A percentile compares a stretch with the other conserved stretches of the same genome.
phyloP scores from a whole-genome alignment of 257 asterid species.

The Ehretia macrophylla region DNA sequence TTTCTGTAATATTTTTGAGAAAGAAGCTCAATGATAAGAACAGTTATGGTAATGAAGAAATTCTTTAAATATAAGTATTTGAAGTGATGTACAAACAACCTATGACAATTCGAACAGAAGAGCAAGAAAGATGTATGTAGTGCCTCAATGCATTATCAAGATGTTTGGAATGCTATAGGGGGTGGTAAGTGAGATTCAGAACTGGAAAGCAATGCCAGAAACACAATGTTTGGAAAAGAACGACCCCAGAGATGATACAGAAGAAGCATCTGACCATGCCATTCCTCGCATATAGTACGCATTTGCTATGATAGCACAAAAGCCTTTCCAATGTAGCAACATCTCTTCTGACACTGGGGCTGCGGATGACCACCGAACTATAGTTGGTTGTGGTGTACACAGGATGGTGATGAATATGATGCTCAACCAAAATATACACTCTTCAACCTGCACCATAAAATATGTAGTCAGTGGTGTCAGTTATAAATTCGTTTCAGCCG shows the following conservation, averaged over 20 bases:
- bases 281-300: constrained; percentile 93
- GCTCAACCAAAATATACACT: constrained; percentile 92
- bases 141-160: neutral
- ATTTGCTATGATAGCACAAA: constrained; percentile 92
- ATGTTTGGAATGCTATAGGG: neutral
- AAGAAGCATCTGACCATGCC: constrained; percentile 69
- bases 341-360: constrained; percentile 71
- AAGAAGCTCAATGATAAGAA: too few species aligned
- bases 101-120: neutral
- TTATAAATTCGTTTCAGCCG: too few species aligned
- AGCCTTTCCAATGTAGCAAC: constrained; percentile 80
- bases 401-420: constrained; percentile 80
- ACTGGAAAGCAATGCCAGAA: neutral
- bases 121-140: neutral
- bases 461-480: neutral
- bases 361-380: constrained; percentile 92
- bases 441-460: constrained; percentile 56
- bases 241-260: neutral
- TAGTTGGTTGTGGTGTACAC: constrained; percentile 92
- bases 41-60: too few species aligned
- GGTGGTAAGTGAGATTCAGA: neutral
- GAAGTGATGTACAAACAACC: too few species aligned
- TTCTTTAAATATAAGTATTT: too few species aligned
- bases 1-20: too few species aligned
- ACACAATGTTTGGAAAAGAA: neutral